These are phyloP conservation scores for Anthostomella pinea DNA, from an alignment of 2,329 filamentous ascomycete species.

Conservation along the genomic window DNA sequence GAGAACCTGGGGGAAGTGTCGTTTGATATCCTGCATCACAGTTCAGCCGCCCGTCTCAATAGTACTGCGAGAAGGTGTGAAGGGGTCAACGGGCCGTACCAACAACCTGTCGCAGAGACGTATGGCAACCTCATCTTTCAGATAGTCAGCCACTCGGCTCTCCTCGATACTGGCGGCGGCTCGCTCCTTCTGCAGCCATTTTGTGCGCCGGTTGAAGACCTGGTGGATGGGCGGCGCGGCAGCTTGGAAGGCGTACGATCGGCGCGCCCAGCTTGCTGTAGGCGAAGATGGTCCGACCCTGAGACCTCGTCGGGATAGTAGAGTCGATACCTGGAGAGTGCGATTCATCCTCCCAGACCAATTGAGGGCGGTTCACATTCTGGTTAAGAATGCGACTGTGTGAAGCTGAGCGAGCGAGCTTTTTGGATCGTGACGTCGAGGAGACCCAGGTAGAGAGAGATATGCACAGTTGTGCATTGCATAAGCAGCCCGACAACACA, in stretches of 20 bases:
- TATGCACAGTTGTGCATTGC: too few relatives aligned
- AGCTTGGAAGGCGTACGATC: slow-evolving; percentile 74
- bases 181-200: slow-evolving; percentile 89
- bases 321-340: slow-evolving; percentile 20
- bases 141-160: slow-evolving; percentile 82
- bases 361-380: slow-evolving; percentile 24
- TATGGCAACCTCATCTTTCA: slow-evolving; percentile 86
- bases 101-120: slow-evolving; percentile 83
- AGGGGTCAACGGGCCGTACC: slow-evolving; percentile 31
- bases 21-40: slow-evolving; percentile 69
- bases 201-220: slow-evolving; percentile 85
- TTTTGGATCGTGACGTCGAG: too few relatives aligned
- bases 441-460: not conserved
- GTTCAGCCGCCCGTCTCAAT: too few relatives aligned
- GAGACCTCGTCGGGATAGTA: slow-evolving; percentile 13
- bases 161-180: slow-evolving; percentile 67
- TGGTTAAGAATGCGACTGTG: slow-evolving; percentile 16
- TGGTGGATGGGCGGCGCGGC: slow-evolving; percentile 76
- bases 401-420: too few relatives aligned
- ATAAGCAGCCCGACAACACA: too few relatives aligned
- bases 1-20: slow-evolving; percentile 77
- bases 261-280: slow-evolving; percentile 28
- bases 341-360: slow-evolving; percentile 28
- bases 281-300: slow-evolving; percentile 7
- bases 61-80: not conserved